Conservation (phyloP, 164 flowering plant species). For the Liquidambar formosana region DNA sequence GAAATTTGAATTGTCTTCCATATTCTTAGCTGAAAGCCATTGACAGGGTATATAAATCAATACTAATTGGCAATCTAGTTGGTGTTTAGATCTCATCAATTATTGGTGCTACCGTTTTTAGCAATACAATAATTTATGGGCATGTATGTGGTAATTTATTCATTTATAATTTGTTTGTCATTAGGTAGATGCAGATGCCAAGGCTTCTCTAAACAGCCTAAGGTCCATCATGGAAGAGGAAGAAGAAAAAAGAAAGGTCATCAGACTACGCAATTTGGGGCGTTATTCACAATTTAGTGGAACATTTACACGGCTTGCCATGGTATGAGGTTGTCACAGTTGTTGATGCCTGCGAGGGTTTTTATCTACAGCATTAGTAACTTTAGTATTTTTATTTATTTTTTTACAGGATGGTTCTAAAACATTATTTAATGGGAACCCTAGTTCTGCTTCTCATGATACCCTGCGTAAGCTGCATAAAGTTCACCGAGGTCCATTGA, state of each 20-base stretch:
- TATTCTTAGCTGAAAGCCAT: conserved; percentile 2
- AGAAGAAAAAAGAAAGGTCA: conserved; percentile 53
- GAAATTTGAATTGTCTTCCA: no score
- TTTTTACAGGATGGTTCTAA: conserved; percentile 87
- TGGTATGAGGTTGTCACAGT: conserved; percentile 47
- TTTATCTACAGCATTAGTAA: conserved; percentile 2
- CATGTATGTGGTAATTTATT: not conserved
- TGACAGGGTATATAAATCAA: not conserved
- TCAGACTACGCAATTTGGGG: conserved; percentile 40
- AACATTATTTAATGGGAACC: conserved; percentile 71
- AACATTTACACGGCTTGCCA: conserved; percentile 64
- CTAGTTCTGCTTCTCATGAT: conserved; percentile 42
- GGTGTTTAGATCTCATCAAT: not conserved
- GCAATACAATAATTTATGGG: not conserved
- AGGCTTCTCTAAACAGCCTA: conserved; percentile 54
- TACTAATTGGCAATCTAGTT: not conserved
- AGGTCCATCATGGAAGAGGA: conserved; percentile 76
- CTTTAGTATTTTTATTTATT: not conserved
- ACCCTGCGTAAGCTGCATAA: conserved; percentile 43
- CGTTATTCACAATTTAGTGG: conserved; percentile 79
- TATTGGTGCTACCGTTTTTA: not conserved
- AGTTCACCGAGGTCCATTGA: conserved; percentile 54
- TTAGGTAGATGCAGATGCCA: conserved; percentile 49
- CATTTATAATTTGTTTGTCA: conserved; percentile 5
- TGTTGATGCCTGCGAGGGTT: not conserved